A percentile compares a stretch with the other conserved stretches of the same genome.
phyloP scores from a whole-genome alignment of 805 yeast species.

The Schwanniomyces occidentalis region DNA sequence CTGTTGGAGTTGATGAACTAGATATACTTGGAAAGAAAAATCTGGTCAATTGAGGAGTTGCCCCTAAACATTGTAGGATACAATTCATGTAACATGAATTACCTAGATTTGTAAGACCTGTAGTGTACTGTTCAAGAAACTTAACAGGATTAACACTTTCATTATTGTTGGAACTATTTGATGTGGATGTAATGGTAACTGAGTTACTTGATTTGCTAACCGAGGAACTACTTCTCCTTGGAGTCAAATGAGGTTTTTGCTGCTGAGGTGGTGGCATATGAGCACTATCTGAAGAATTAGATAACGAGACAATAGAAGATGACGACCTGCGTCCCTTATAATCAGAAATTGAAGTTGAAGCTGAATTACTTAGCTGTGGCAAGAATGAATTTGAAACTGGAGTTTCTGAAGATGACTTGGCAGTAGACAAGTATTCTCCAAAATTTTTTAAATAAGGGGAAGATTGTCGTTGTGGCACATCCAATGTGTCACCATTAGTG shows the following conservation, averaged over 20 bases:
- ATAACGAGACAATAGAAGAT: neutral
- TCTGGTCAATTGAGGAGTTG: slow-evolving; percentile 63
- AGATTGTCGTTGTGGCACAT: too few relatives aligned
- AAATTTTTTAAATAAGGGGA: slow-evolving; percentile 31
- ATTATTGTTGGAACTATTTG: neutral
- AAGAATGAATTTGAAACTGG: slow-evolving; percentile 19
- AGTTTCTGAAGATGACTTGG: slow-evolving; percentile 17
- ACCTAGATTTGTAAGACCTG: slow-evolving; percentile 81
- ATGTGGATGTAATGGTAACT: neutral
- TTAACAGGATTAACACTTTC: slow-evolving; percentile 3
- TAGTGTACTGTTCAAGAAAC: slow-evolving; percentile 44
- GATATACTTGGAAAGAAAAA: slow-evolving; percentile 50
- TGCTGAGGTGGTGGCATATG: slow-evolving; percentile 2
- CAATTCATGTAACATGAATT: slow-evolving; percentile 95
- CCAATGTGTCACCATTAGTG: slow-evolving; percentile 2
- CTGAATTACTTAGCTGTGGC: neutral
- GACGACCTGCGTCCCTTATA: neutral
- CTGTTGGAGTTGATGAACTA: slow-evolving; percentile 18
- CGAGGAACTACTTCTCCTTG: neutral
- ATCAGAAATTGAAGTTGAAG: slow-evolving; percentile 2
- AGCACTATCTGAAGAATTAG: too few relatives aligned
- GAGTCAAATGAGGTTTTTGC: slow-evolving; percentile 8
- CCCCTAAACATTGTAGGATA: slow-evolving; percentile 79
- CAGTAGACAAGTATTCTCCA: slow-evolving; percentile 30
- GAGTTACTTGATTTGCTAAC: neutral